Evolutionary conservation across 2,329 filamentous ascomycete species (phyloP).

Genomic region (Triangularia setosa): DNA sequence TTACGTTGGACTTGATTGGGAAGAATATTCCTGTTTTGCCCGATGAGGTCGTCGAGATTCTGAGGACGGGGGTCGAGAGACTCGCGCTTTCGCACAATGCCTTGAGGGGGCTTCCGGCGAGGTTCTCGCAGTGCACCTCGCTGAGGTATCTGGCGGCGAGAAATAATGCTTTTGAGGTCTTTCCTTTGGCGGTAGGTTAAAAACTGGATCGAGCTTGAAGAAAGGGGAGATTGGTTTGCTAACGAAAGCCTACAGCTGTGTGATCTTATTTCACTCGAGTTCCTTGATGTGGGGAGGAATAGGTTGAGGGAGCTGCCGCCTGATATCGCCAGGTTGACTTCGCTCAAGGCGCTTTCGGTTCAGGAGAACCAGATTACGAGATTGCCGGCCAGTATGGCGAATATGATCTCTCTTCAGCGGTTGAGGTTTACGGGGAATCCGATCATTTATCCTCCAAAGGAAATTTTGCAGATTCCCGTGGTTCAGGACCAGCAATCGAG

Average conservation of each 20-base stretch:
- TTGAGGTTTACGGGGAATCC: constrained; percentile 86
- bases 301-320: constrained; percentile 72
- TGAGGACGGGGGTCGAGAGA: constrained; percentile 69
- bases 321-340: constrained; percentile 73
- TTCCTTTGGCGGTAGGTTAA: constrained; percentile 51
- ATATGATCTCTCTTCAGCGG: constrained; percentile 83
- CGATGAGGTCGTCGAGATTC: constrained; percentile 68
- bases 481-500: constrained; percentile 51
- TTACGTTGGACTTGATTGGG: constrained; percentile 73
- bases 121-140: constrained; percentile 70
- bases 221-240: background rate
- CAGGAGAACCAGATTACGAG: constrained; percentile 82
- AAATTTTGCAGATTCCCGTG: constrained; percentile 59
- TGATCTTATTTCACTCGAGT: constrained; percentile 78
- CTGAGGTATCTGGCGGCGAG: constrained; percentile 74
- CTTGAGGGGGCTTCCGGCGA: constrained; percentile 60
- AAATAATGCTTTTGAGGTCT: constrained; percentile 65
- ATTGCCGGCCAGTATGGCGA: constrained; percentile 74
- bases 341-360: constrained; percentile 83
- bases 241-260: constrained; percentile 59
- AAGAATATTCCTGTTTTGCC: constrained; percentile 67
- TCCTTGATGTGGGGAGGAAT: constrained; percentile 86
- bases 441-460: constrained; percentile 70
- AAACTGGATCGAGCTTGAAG: background rate
- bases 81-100: constrained; percentile 75